Evolutionary conservation across 345 rosid genomes (phyloP).

Genomic region (Erysimum cheiranthoides): DNA sequence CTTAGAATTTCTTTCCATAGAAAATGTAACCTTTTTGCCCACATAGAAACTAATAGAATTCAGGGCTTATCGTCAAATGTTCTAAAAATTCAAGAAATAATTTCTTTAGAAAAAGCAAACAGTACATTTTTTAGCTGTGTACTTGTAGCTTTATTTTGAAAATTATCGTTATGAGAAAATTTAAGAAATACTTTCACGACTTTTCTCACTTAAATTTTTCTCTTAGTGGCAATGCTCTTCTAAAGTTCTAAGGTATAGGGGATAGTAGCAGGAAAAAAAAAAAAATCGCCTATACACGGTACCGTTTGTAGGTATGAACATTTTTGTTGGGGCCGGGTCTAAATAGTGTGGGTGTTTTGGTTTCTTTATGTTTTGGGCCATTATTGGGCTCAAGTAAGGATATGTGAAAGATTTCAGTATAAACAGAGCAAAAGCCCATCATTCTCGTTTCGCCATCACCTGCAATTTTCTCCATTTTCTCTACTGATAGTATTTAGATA

Average conservation of each 20-base stretch:
- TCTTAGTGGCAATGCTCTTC: not conserved
- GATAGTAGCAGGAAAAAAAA: not conserved
- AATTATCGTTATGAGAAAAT: not conserved
- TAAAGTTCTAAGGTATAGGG: too few species aligned
- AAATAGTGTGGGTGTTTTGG: not conserved
- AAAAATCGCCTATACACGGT: not conserved
- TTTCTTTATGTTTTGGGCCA: not conserved
- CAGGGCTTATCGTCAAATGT: conserved; percentile 34
- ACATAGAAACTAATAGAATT: conserved; percentile 32
- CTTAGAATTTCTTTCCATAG: conserved; percentile 20
- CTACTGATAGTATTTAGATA: not conserved
- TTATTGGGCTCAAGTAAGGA: not conserved
- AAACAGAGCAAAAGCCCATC: not conserved
- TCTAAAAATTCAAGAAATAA: conserved; percentile 32
- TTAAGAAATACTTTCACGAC: not conserved
- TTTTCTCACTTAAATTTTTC: not conserved
- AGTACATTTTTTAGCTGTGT: conserved; percentile 1
- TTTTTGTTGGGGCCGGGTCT: not conserved
- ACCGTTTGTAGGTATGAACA: not conserved
- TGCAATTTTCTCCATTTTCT: not conserved
- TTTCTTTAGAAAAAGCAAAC: conserved; percentile 5
- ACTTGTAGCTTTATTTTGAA: not conserved
- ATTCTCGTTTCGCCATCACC: not conserved
- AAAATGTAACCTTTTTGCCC: conserved; percentile 30
- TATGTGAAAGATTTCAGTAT: not conserved